A percentile compares a stretch with the other conserved stretches of the same genome.
phyloP scores from a whole-genome alignment of 208 protist genomes.

The Blechomonas ayalai region DNA sequence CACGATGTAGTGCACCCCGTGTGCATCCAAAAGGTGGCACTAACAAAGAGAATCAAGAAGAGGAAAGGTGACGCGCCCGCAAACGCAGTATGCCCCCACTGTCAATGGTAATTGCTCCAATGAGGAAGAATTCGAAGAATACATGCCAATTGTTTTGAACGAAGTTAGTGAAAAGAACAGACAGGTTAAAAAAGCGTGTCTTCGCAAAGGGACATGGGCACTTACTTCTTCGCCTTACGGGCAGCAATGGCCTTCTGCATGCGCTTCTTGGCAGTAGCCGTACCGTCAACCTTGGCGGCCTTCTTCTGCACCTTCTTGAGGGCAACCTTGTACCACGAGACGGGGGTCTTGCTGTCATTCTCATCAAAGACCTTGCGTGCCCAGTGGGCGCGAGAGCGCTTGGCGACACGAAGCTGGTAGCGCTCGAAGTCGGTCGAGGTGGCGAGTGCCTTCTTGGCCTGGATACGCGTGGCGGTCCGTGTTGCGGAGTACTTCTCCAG shows the following conservation, averaged over 20 bases:
- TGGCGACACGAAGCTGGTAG: conserved; percentile 88
- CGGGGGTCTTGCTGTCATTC: conserved; percentile 81
- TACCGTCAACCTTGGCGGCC: conserved; percentile 74
- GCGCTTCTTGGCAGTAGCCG: conserved; percentile 72
- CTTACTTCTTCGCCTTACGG: conserved; percentile 40
- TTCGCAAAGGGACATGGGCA: neutral
- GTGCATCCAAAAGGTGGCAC: too few species aligned
- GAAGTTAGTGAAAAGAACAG: neutral
- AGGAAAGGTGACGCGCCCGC: too few species aligned
- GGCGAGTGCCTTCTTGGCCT: conserved; percentile 78
- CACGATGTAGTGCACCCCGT: too few species aligned
- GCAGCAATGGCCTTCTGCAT: conserved; percentile 83
- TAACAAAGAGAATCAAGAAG: too few species aligned
- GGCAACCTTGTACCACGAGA: conserved; percentile 86
- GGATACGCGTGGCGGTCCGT: conserved; percentile 63
- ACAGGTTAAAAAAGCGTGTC: neutral
- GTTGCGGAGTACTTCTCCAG: conserved; percentile 85
- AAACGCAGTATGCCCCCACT: too few species aligned
- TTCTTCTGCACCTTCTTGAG: conserved; percentile 86
- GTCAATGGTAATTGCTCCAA: neutral
- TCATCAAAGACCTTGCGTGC: conserved; percentile 87
- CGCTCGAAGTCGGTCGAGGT: conserved; percentile 86
- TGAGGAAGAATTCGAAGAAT: neutral
- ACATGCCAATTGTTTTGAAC: neutral
- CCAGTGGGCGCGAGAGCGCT: conserved; percentile 87